Conservation (phyloP, 495 filamentous ascomycete species). For the Penicillium pancosmium region DNA sequence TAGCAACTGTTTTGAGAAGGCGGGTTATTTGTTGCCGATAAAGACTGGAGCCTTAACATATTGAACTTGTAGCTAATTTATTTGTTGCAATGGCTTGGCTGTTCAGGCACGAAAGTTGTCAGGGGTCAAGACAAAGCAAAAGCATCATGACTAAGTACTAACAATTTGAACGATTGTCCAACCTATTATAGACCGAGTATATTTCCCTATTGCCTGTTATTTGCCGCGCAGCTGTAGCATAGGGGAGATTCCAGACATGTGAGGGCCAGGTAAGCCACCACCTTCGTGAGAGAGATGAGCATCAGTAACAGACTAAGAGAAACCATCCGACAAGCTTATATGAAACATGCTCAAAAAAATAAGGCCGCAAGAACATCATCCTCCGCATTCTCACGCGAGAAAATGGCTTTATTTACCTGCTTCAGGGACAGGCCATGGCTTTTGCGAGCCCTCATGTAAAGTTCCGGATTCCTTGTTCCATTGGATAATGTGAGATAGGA, state of each 20-base stretch:
- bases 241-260: background rate
- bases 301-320: background rate
- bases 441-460: background rate
- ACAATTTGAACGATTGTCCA: background rate
- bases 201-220: background rate
- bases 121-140: background rate
- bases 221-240: background rate
- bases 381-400: background rate
- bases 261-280: background rate
- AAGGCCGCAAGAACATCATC: background rate
- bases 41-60: background rate
- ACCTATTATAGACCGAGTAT: background rate
- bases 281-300: background rate
- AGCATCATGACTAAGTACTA: background rate
- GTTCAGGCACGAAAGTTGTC: background rate
- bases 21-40: background rate
- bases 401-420: background rate
- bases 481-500: background rate
- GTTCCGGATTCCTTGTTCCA: background rate
- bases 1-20: conserved; percentile 1
- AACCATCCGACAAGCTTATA: background rate
- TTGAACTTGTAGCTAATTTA: background rate
- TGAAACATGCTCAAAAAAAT: background rate
- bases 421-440: background rate
- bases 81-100: background rate